phyloP scores from a whole-genome alignment of 2,329 filamentous ascomycete genomes.

The Sporothrix phasma region DNA sequence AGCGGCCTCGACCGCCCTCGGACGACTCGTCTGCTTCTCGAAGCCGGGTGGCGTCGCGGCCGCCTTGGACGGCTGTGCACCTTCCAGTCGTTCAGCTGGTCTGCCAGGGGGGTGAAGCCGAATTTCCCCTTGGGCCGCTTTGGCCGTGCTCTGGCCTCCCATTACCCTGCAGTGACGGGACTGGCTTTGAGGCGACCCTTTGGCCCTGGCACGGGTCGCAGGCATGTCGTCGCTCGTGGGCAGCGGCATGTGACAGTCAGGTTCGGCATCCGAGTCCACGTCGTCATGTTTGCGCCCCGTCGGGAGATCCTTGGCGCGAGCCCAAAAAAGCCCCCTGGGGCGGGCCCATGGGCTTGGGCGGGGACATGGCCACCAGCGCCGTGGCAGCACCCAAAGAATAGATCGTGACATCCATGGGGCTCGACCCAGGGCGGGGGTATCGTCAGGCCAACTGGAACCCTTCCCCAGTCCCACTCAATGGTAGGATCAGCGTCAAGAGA shows the following conservation, averaged over 20 bases:
- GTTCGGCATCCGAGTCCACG: constrained; percentile 49
- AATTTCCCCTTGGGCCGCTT: constrained; percentile 26
- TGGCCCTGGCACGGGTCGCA: constrained; percentile 34
- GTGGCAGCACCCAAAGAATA: constrained; percentile 14
- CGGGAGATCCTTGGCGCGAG: constrained; percentile 41
- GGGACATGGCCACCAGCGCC: constrained; percentile 8
- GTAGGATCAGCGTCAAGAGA: constrained; percentile 25
- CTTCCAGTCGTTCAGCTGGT: constrained; percentile 53
- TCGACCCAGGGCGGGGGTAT: constrained; percentile 9
- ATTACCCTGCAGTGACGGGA: too few relatives aligned
- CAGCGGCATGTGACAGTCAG: constrained; percentile 24
- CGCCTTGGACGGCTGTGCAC: constrained; percentile 45
- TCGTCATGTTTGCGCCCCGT: constrained; percentile 43
- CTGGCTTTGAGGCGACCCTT: too few relatives aligned
- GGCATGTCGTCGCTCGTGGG: constrained; percentile 23
- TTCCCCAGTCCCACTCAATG: background rate
- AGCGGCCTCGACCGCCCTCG: constrained; percentile 14
- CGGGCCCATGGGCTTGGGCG: constrained; percentile 19
- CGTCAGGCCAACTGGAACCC: background rate
- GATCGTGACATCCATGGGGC: constrained; percentile 24
- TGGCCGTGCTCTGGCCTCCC: constrained; percentile 24
- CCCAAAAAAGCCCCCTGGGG: constrained; percentile 30
- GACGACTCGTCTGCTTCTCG: constrained; percentile 22
- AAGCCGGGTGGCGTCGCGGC: constrained; percentile 14
- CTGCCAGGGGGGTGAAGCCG: constrained; percentile 55